A percentile compares a stretch with the other conserved stretches of the same genome.
phyloP scores from a whole-genome alignment of 192 early-diverging fungal genomes.

The Gamsiella multidivaricata region DNA sequence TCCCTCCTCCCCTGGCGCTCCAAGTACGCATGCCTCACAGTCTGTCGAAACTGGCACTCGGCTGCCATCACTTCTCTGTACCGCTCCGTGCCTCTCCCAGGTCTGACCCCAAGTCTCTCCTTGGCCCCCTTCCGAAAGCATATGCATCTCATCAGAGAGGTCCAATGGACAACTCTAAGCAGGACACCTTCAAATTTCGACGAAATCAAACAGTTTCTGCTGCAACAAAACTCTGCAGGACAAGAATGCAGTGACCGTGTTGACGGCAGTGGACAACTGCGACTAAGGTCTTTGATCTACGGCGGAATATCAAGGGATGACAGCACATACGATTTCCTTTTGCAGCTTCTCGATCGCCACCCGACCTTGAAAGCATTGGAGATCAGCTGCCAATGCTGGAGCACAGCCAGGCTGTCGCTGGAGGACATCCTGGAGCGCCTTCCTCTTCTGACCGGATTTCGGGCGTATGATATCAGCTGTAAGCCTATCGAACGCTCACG shows the following conservation, averaged over 20 bases:
- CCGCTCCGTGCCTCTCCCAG: not conserved
- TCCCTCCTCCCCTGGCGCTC: not conserved
- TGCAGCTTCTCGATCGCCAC: too few relatives aligned
- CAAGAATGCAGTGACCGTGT: too few relatives aligned
- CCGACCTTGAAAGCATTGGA: not conserved
- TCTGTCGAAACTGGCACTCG: not conserved
- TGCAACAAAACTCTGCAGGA: not conserved
- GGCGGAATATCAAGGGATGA: too few relatives aligned
- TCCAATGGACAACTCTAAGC: not conserved
- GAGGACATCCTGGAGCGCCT: not conserved
- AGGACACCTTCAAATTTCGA: not conserved
- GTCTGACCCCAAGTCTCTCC: not conserved
- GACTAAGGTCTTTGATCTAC: too few relatives aligned
- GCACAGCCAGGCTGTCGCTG: not conserved
- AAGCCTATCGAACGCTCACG: not conserved
- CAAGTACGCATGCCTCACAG: not conserved
- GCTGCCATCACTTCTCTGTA: not conserved
- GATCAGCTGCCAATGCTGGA: too few relatives aligned
- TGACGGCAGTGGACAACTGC: too few relatives aligned
- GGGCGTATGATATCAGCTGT: not conserved
- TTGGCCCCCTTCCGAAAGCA: not conserved
- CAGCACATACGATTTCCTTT: too few relatives aligned
- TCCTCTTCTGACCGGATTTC: not conserved
- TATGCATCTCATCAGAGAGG: not conserved
- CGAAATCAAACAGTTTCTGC: not conserved